Conservation (phyloP, 441 rosid species). For the Pelargonium fulgidum region DNA sequence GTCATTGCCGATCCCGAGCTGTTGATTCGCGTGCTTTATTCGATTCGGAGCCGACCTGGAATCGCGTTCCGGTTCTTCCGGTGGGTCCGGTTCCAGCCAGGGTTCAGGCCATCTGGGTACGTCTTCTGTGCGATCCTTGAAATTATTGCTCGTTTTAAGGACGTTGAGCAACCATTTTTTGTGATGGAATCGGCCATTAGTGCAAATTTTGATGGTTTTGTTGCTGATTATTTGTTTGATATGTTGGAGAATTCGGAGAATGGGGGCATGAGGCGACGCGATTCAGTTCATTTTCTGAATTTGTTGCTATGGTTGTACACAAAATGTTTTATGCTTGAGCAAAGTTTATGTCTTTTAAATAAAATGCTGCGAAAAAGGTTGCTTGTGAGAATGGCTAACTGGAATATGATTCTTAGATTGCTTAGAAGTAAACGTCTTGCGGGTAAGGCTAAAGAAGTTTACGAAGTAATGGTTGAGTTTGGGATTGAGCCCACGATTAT, state of each 20-base stretch:
- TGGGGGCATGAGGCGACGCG: neutral
- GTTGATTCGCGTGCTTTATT: constrained; percentile 41
- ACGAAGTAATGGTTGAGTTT: constrained; percentile 39
- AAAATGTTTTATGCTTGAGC: constrained; percentile 43
- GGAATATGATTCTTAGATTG: constrained; percentile 53
- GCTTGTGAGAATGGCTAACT: constrained; percentile 50
- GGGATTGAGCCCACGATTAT: constrained; percentile 48
- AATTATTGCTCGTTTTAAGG: constrained; percentile 37
- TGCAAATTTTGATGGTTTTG: constrained; percentile 40
- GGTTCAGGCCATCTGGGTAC: constrained; percentile 34
- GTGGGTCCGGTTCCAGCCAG: constrained; percentile 49
- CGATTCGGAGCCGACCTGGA: constrained; percentile 44
- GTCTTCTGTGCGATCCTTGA: constrained; percentile 46
- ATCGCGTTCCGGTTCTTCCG: constrained; percentile 47
- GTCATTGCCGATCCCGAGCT: constrained; percentile 42
- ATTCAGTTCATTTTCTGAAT: constrained; percentile 43
- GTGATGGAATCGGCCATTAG: constrained; percentile 44
- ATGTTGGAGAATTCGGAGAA: constrained; percentile 21
- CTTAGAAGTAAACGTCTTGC: constrained; percentile 41
- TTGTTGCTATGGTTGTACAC: constrained; percentile 49
- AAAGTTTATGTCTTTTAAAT: constrained; percentile 43
- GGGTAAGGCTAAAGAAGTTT: constrained; percentile 34
- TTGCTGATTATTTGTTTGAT: constrained; percentile 40
- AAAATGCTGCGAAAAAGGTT: constrained; percentile 49
- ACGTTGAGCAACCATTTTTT: constrained; percentile 41